Evolutionary conservation across 306 rosid species (phyloP).

Genomic region (Vicia sativa): DNA sequence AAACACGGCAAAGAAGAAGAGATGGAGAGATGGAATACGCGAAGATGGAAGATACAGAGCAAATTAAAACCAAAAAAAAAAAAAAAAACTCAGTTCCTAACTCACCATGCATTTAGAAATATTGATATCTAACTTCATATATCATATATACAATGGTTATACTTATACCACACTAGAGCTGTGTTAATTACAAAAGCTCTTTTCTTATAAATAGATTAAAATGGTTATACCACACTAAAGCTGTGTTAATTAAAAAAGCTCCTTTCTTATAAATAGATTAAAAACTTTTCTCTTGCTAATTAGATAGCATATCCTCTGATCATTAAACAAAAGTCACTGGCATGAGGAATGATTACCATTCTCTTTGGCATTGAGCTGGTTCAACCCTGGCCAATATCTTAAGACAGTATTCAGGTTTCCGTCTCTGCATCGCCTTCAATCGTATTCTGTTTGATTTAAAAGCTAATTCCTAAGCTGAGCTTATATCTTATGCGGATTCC

Average conservation of each 20-base stretch:
- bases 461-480: neutral
- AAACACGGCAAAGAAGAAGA: too few species aligned
- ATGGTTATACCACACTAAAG: neutral
- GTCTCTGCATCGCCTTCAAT: neutral
- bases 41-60: too few species aligned
- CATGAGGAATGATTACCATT: neutral
- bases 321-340: neutral
- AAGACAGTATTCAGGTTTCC: neutral
- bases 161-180: too few species aligned
- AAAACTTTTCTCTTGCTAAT: too few species aligned
- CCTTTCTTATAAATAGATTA: neutral
- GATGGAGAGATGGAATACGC: too few species aligned
- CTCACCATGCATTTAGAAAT: neutral
- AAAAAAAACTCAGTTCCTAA: neutral
- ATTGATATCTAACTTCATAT: neutral
- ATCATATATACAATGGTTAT: slow-evolving; percentile 2
- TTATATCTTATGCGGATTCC: slow-evolving; percentile 42
- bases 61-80: too few species aligned
- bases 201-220: too few species aligned
- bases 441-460: neutral
- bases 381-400: neutral
- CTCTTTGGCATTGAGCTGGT: neutral
- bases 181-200: too few species aligned
- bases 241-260: neutral
- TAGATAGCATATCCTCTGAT: neutral